These are phyloP conservation scores for Aspergillus proliferans DNA, from an alignment of 2,329 filamentous ascomycete genomes.

Conservation along the genomic window DNA sequence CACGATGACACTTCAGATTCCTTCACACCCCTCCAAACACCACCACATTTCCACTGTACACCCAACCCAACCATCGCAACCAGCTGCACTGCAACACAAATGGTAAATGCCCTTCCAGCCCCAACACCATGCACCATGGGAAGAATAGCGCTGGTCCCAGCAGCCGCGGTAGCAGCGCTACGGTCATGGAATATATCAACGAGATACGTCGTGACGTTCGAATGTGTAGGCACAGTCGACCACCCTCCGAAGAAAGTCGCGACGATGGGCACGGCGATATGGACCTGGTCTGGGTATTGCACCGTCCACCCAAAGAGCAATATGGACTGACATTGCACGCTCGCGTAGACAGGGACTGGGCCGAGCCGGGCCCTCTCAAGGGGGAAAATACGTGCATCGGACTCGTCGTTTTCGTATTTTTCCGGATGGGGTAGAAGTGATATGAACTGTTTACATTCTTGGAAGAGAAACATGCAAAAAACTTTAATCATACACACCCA, in stretches of 20 bases:
- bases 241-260: slow-evolving; percentile 49
- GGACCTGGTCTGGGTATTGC: slow-evolving; percentile 36
- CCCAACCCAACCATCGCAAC: slow-evolving; percentile 41
- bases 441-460: no score
- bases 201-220: slow-evolving; percentile 47
- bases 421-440: neutral
- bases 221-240: slow-evolving; percentile 46
- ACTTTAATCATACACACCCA: no score
- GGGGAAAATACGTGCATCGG: slow-evolving; percentile 32
- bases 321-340: slow-evolving; percentile 43
- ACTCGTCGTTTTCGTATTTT: slow-evolving; percentile 10
- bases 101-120: slow-evolving; percentile 43
- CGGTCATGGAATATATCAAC: slow-evolving; percentile 48
- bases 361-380: slow-evolving; percentile 49
- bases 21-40: slow-evolving; percentile 26
- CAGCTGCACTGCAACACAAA: slow-evolving; percentile 40
- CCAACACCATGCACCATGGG: slow-evolving; percentile 45
- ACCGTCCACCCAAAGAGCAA: slow-evolving; percentile 51
- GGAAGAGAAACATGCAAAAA: no score
- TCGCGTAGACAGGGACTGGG: slow-evolving; percentile 41
- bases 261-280: slow-evolving; percentile 46
- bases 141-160: slow-evolving; percentile 46
- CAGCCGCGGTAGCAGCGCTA: slow-evolving; percentile 49
- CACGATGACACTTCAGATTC: no score
- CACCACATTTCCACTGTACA: slow-evolving; percentile 41